Evolutionary conservation across 179 eudicot genomes (phyloP).

Genomic region (Silene noctiflora): DNA sequence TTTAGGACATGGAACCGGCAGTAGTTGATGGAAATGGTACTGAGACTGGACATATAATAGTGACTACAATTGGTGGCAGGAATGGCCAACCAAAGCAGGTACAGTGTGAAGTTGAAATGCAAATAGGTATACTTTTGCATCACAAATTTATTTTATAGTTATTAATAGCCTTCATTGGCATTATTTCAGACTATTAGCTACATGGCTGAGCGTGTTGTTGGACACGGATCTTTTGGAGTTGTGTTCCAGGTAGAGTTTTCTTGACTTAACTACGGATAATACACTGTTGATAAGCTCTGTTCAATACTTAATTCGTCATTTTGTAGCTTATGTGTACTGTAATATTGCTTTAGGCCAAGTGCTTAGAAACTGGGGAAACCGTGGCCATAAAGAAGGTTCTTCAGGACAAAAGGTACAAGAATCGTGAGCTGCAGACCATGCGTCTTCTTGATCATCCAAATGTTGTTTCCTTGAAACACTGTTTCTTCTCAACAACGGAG

Average conservation of each 20-base stretch:
- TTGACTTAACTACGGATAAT: too few relatives aligned
- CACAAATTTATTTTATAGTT: not conserved
- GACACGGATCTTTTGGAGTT: slow-evolving; percentile 67
- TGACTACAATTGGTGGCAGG: slow-evolving; percentile 65
- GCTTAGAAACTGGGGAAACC: slow-evolving; percentile 70
- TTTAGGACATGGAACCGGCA: slow-evolving; percentile 58
- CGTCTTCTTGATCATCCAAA: slow-evolving; percentile 75
- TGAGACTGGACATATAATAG: slow-evolving; percentile 67
- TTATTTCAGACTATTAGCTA: slow-evolving; percentile 61
- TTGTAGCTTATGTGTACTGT: slow-evolving; percentile 16
- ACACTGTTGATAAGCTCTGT: not conserved
- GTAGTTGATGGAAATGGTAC: slow-evolving; percentile 66
- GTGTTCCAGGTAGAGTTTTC: slow-evolving; percentile 53
- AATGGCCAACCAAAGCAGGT: slow-evolving; percentile 81
- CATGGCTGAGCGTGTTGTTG: slow-evolving; percentile 78
- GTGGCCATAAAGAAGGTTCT: slow-evolving; percentile 72
- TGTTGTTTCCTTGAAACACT: slow-evolving; percentile 62
- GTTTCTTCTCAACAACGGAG: slow-evolving; percentile 67
- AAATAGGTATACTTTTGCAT: slow-evolving; percentile 8
- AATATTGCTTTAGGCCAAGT: slow-evolving; percentile 48
- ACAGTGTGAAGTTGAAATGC: slow-evolving; percentile 18
- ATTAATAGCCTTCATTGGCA: slow-evolving; percentile 7
- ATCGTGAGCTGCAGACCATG: slow-evolving; percentile 74
- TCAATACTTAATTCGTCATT: not conserved
- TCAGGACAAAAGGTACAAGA: slow-evolving; percentile 74